Evolutionary conservation across 257 asterid genomes (phyloP), one percentile per base, ranked within the genome.

Genomic region (Linaria vulgaris): DNA sequence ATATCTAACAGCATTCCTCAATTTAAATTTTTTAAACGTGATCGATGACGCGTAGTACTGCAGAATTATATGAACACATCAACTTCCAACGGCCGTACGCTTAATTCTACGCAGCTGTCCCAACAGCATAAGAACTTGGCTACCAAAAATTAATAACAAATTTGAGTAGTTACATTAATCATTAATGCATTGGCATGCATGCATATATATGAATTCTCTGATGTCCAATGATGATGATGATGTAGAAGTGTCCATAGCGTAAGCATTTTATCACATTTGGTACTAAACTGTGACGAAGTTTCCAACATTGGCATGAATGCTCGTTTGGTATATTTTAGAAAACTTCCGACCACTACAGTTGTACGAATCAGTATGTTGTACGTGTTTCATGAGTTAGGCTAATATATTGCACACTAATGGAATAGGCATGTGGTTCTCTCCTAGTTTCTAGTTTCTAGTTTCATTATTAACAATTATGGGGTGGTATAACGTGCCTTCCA

Each of bases 141-240:
- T 11, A 34, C 16, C 21, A 24, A 19, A 15, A 56, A 30, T 41
- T 37, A 66, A 48, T 31, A 25, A 57, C 9, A 46, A 58, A 6
- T 34, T 47, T 21, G 57, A 54, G 59, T 67, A 6, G 72, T 67
- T 67, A 31, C 64, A 67, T 67, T 45, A 66, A 66, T 55, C 1
- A 2, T 39, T 1, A 1, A 39, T 39, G 11, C 12, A 41, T 41
- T n/a, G n/a, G n/a, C n/a, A n/a, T 27, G 34, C 34, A 41, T 52
- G 41, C n/a, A 6, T 15, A 59, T 19, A 12, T 12, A 57, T 31
- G 22, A 8, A 63, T 50, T 27, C 4, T 38, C 30, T 49, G 59
- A 27, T 34, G 41, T 34, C 41, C 50, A 63, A 60, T 22, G 50
- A 34, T 34, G 31, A 12, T 47, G 25, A 63, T n/a, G 55, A 22